Conservation (phyloP, 345 rosid genomes). For the Gossypium rotundifolium region DNA sequence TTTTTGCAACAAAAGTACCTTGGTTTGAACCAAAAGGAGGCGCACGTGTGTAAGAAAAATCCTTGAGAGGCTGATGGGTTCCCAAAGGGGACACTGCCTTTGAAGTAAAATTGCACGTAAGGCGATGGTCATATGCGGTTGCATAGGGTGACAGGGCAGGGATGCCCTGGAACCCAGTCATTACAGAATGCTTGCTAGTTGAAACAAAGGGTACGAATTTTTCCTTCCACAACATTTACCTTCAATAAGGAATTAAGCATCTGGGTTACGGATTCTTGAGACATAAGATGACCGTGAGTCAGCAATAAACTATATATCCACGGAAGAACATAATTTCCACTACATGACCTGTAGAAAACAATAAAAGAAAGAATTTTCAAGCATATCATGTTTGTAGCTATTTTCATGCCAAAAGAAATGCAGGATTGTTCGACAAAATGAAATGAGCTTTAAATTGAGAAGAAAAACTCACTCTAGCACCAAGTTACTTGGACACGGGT, state of each 20-base stretch:
- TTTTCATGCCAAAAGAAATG: neutral
- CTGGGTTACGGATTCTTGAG: constrained; percentile 40
- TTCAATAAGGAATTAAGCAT: constrained; percentile 51
- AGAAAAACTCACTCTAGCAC: neutral
- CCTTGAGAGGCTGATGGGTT: neutral
- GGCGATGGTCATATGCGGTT: neutral
- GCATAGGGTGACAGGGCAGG: neutral
- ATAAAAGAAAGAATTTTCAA: constrained; percentile 1
- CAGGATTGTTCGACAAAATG: constrained; percentile 1
- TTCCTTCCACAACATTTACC: constrained; percentile 32
- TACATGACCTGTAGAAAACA: constrained; percentile 46
- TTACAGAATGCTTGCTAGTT: neutral
- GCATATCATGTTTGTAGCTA: constrained; percentile 3
- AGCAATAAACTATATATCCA: constrained; percentile 80
- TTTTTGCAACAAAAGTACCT: neutral
- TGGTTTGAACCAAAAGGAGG: neutral
- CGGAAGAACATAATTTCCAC: constrained; percentile 52
- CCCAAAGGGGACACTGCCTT: neutral
- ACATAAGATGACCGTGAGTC: constrained; percentile 49
- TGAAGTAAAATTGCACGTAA: neutral
- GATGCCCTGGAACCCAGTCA: neutral
- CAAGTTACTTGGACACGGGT: neutral
- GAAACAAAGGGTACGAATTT: neutral
- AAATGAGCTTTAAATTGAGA: neutral
- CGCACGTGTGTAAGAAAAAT: neutral